Conservation (phyloP, 169 alveolate genomes). For the Plasmodium gonderi region DNA sequence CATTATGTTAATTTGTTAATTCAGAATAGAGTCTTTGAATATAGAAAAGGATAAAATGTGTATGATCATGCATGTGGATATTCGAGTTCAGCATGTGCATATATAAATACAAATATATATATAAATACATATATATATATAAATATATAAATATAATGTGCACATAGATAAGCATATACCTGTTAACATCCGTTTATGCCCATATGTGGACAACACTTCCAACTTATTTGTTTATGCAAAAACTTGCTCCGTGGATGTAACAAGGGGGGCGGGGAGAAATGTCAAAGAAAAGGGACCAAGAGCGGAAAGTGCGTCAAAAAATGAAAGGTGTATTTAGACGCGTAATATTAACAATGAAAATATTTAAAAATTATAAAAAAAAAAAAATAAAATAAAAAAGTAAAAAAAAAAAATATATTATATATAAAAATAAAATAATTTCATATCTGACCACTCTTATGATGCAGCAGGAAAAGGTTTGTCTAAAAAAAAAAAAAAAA, state of each 20-base stretch:
- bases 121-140: background rate
- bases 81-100: background rate
- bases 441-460: background rate
- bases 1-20: background rate
- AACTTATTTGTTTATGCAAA: background rate
- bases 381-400: background rate
- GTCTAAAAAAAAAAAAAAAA: background rate
- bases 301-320: background rate
- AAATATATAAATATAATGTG: no score
- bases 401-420: no score
- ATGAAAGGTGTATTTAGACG: background rate
- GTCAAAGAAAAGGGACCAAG: background rate
- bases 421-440: background rate
- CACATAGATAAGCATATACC: no score
- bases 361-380: no score
- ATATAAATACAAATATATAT: no score
- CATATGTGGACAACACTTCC: background rate
- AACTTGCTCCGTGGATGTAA: background rate
- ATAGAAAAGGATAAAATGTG: background rate
- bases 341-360: no score
- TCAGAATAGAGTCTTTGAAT: background rate
- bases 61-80: background rate
- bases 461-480: background rate
- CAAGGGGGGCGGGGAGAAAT: constrained; percentile 4
- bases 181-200: background rate